phyloP scores from a whole-genome alignment of 805 yeast species.

The Starmera quercuum region DNA sequence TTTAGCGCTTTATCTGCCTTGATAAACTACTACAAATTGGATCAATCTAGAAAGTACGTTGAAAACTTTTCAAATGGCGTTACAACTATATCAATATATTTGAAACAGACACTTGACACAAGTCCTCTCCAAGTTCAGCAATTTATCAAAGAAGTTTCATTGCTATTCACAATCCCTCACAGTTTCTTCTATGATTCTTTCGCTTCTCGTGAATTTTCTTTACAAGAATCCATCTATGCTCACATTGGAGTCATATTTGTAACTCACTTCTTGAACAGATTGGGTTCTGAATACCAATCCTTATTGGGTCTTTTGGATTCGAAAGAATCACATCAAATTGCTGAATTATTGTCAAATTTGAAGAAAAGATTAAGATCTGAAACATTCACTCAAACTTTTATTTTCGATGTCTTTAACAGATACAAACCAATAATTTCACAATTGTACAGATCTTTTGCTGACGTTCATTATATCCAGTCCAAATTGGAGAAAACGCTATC shows the following conservation, averaged over 20 bases:
- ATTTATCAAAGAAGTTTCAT: conserved; percentile 88
- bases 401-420: conserved; percentile 65
- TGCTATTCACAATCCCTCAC: conserved; percentile 85
- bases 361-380: conserved; percentile 89
- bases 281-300: conserved; percentile 82
- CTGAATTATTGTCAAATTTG: conserved; percentile 70
- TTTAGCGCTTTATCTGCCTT: conserved; percentile 80
- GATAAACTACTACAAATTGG: conserved; percentile 82
- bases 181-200: conserved; percentile 72
- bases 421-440: conserved; percentile 70
- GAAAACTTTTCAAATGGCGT: conserved; percentile 90
- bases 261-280: conserved; percentile 87
- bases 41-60: conserved; percentile 82
- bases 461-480: conserved; percentile 71
- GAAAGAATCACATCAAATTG: conserved; percentile 52
- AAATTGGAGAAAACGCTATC: conserved; percentile 73
- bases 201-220: conserved; percentile 68
- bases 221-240: conserved; percentile 92
- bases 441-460: conserved; percentile 87
- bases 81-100: conserved; percentile 80
- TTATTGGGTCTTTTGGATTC: conserved; percentile 58
- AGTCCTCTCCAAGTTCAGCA: conserved; percentile 71
- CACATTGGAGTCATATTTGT: conserved; percentile 91
- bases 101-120: conserved; percentile 50
- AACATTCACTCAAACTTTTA: conserved; percentile 82